Base-by-base conservation (phyloP, 2,329 filamentous ascomycete genomes). In the Fusarium sp. region DNA sequence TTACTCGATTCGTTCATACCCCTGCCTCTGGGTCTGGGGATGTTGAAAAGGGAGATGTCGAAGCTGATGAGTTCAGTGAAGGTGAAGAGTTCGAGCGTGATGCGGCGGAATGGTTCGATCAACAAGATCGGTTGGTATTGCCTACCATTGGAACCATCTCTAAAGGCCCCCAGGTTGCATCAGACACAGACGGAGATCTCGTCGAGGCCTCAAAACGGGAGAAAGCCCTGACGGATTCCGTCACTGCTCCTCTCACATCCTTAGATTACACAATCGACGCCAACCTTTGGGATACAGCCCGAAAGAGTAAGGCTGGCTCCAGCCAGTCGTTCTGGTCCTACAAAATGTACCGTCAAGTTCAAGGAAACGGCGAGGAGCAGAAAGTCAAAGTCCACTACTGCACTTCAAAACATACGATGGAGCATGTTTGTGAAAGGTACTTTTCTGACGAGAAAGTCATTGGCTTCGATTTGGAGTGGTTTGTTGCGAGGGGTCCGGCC, bases 401-500 rank as follows among this genome's bases (percentile, higher is more conserved):
- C 84, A 90, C 85, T 54, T 92, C 86, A 64, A 88, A 87, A 49
- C 84, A 89, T 40, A 89, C 88, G 6, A 92, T 93, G 23, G 94
- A 98, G 80, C 82, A 85, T 10, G 87, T 93, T 12, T 86, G 90
- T 66, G 81, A 89, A 67, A 81, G 88, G 64, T 86, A 92, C 64
- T 97, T 98, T 75, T 79, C 91, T 43, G 74, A 87, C 32, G 90
- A 96, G 77, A 85, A 89, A 43, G 82, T 97, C 5, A 80, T 98
- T n/a, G 95, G 95, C 0, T 94, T 98, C 69, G 95, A 98, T 78
- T 87, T 98, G 70, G 96, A 98, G 83, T 98, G 96, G 95, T 86
- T 90, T 59, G 73, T 85, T 3, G 84, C 87, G 10, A 86, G 89
- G 1, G 83, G 79, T 10, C 85, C 80, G 25, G 76, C 72, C 12